phyloP scores from a whole-genome alignment of 495 filamentous ascomycete genomes.

The Delitschia confertaspora region DNA sequence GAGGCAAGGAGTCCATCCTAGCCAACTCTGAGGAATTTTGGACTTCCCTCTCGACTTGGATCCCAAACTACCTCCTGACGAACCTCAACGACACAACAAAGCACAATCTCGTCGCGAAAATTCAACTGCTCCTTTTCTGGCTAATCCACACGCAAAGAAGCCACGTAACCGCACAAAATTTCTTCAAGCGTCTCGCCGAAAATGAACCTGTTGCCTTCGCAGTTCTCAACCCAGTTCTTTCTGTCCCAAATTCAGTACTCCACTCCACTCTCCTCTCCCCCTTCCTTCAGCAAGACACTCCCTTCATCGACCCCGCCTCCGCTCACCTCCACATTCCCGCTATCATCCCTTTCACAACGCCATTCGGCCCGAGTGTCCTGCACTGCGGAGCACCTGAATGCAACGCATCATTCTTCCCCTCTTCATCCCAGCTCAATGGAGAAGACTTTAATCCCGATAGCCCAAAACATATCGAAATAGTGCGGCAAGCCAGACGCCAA shows the following conservation, averaged over 20 bases:
- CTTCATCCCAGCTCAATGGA: not conserved
- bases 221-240: slow-evolving; percentile 13
- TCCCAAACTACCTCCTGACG: not conserved
- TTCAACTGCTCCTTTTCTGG: slow-evolving; percentile 30
- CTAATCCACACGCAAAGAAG: slow-evolving; percentile 23
- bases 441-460: not conserved
- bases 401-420: slow-evolving; percentile 12
- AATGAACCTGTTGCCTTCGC: slow-evolving; percentile 23
- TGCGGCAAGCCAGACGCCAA: slow-evolving; percentile 20
- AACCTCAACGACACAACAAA: slow-evolving; percentile 1
- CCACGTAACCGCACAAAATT: slow-evolving; percentile 27
- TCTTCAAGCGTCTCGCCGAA: slow-evolving; percentile 23
- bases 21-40: slow-evolving; percentile 9
- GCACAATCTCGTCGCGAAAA: slow-evolving; percentile 3
- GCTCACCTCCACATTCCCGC: not conserved
- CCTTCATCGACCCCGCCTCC: slow-evolving; percentile 6
- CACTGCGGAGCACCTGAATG: slow-evolving; percentile 24
- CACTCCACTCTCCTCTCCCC: slow-evolving; percentile 11
- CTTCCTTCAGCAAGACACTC: slow-evolving; percentile 2
- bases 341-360: slow-evolving; percentile 20
- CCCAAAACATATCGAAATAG: not conserved
- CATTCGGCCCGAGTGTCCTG: slow-evolving; percentile 30
- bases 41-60: not conserved
- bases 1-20: slow-evolving; percentile 7
- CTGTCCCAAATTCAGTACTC: slow-evolving; percentile 8